Evolutionary conservation across 371 early-diverging fungal species (phyloP).

Genomic region (Mortierella sp.): DNA sequence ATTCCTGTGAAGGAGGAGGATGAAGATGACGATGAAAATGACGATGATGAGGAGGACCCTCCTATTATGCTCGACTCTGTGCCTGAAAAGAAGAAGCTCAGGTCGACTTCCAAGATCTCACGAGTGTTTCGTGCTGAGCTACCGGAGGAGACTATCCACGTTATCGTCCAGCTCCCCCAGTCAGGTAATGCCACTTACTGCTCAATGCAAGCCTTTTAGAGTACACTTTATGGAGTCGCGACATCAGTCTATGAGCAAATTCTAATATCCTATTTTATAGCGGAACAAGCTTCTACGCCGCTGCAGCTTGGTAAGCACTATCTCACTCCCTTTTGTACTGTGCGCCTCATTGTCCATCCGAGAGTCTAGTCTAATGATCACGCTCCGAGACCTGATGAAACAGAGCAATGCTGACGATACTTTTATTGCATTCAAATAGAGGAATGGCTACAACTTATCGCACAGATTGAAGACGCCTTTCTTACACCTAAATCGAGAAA

Average conservation of each 20-base stretch:
- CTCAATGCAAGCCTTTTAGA: neutral
- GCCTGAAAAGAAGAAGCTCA: conserved; percentile 2
- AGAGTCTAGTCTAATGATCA: too few relatives aligned
- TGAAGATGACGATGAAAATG: too few relatives aligned
- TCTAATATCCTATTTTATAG: too few relatives aligned
- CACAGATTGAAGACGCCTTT: conserved; percentile 5
- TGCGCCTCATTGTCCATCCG: neutral
- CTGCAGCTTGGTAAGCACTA: too few relatives aligned
- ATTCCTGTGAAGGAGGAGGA: conserved; percentile 4
- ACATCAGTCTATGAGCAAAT: too few relatives aligned
- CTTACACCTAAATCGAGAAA: neutral
- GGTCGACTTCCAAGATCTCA: neutral
- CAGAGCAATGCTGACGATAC: neutral
- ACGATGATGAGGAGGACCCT: neutral
- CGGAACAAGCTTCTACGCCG: too few relatives aligned
- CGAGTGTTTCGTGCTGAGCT: neutral
- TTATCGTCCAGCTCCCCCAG: conserved; percentile 10
- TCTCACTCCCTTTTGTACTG: neutral
- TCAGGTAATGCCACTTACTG: neutral
- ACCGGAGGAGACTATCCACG: conserved; percentile 6
- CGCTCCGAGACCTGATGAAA: neutral
- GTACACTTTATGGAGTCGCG: too few relatives aligned
- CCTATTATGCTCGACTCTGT: conserved; percentile 4
- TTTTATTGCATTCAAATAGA: conserved; percentile 13
- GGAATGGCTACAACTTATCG: conserved; percentile 16